These are phyloP conservation scores for Ceratobasidium sp. DNA, from an alignment of 1,284 basidiomycete species.

Conservation along the genomic window DNA sequence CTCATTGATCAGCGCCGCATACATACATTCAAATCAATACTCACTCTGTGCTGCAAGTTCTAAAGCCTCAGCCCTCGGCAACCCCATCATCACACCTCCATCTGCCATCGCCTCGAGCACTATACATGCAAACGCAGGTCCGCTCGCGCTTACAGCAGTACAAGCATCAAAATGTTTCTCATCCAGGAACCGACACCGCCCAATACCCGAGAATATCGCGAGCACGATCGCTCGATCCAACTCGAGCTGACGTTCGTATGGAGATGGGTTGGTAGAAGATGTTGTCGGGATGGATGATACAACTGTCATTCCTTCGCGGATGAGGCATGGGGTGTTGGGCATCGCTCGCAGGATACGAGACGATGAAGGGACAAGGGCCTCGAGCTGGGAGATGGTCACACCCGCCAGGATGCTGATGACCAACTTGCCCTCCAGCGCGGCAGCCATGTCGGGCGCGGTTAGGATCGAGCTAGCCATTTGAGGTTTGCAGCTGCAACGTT, in stretches of 20 bases:
- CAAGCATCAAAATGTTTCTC: constrained; percentile 99
- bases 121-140: constrained; percentile 96
- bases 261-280: constrained; percentile 48
- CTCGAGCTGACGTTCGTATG: constrained; percentile 53
- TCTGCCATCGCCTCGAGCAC: constrained; percentile 99
- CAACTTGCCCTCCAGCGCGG: constrained; percentile 88
- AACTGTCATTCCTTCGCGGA: constrained; percentile 96
- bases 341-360: constrained; percentile 94
- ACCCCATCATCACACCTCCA: constrained; percentile 99
- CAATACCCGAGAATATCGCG: constrained; percentile 94
- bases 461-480: constrained; percentile 85
- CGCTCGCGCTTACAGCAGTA: constrained; percentile 94
- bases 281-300: constrained; percentile 70
- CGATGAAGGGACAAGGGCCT: constrained; percentile 73
- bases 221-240: constrained; percentile 79
- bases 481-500: constrained; percentile 82
- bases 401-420: constrained; percentile 97
- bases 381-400: constrained; percentile 85
- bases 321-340: constrained; percentile 99
- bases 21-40: constrained; percentile 45
- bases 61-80: constrained; percentile 91
- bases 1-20: constrained; percentile 11
- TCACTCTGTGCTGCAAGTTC: constrained; percentile 96
- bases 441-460: constrained; percentile 77
- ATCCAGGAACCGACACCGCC: constrained; percentile 90